Base-by-base conservation (phyloP, 805 yeast species). In the Clavispora vitiphila region DNA sequence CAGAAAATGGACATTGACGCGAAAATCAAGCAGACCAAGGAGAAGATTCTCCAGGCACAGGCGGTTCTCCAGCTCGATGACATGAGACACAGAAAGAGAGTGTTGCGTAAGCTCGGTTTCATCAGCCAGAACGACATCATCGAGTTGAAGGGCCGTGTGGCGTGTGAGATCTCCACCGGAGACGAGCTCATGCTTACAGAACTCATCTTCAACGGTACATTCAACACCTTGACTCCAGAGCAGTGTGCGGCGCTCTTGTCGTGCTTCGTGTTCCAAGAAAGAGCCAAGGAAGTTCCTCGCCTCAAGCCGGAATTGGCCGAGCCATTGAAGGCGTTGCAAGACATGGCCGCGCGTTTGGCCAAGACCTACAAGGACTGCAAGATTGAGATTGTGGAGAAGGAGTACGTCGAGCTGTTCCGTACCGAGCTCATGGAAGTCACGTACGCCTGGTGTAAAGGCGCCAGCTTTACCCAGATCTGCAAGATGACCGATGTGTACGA, bases 401-500 rank as follows among this genome's bases (percentile, higher is more conserved):
- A 90, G 43, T 93, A 93, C 58, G 84, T 93, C 31, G 96, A 89
- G 59, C 76, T 84, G 21, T 95, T 93, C 71, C 81, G 95, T 65
- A 83, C 89, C 15, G 96, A 93, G 59, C 73, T 93, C 47, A 91
- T 93, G 98, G 98, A 90, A 61, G 97, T 93, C 39, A 96, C 93
- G 1, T 88, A 70, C 62, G 86, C 91, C 37, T 93, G 99, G 99
- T 88, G 96, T 62, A 83, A 84, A 59, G 98, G 98, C 15, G 96
- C 96, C 6, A 71, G 93, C 0, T 93, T 93, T 64, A 91, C 97
- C 0, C 96, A 91, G 61, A 91, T 93, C 48, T 91, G 98, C 69
- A 91, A 91, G 64, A 89, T 93, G 96, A 93, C 99, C 0, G 99
- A 93, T 59, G 98, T 93, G 34, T 93, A 91, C 54, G 99, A 93